Evolutionary conservation across 2,329 filamentous ascomycete species (phyloP), one percentile per base, ranked within the genome.

Genomic region (Alternaria viburni): DNA sequence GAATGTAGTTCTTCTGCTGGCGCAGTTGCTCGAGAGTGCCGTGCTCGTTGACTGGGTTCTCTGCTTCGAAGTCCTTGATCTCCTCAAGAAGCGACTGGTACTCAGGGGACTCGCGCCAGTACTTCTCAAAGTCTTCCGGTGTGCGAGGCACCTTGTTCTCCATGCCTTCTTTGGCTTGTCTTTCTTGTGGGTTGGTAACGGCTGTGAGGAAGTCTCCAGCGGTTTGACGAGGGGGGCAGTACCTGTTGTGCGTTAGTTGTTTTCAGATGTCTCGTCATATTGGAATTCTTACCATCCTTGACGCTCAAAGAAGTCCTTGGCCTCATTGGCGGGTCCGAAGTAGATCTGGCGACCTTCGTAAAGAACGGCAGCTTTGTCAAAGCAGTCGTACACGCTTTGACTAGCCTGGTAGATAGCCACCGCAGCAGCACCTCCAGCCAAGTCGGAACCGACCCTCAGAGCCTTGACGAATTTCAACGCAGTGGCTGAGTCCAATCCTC

Each of bases 281-380:
- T 3, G 10, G 13, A 4, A 1, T 10, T 3, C 58, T 44, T 57
- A 61, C 84, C 88, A 94, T 44, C 91, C 91, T 78, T 91, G 87
- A 12, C 85, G 80, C 69, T 89, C 86, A 64, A 94, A 93, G 77
- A 88, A 93, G 0, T 76, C 75, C 70, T 86, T 89, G 0, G 91
- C 91, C 3, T 82, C 76, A 6, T 71, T 74, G 0, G 88, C 86
- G 0, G 87, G 86, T 0, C 92, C 92, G 66, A 90, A 94, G 81
- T 88, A 95, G 65, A 94, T 94, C 73, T 94, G 87, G 0, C 89
- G 86, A 1, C 92, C 92, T 73, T 93, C 90, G 72, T 94, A 93
- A 0, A 94, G 81, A 0, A 95, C 89, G 0, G 89, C 84, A 0
- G 87, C 88, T 75, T 93, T 93, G 80, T 95, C 91, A 70, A 95